phyloP scores from a whole-genome alignment of 192 early-diverging fungal species.

The Lobosporangium transversale region DNA sequence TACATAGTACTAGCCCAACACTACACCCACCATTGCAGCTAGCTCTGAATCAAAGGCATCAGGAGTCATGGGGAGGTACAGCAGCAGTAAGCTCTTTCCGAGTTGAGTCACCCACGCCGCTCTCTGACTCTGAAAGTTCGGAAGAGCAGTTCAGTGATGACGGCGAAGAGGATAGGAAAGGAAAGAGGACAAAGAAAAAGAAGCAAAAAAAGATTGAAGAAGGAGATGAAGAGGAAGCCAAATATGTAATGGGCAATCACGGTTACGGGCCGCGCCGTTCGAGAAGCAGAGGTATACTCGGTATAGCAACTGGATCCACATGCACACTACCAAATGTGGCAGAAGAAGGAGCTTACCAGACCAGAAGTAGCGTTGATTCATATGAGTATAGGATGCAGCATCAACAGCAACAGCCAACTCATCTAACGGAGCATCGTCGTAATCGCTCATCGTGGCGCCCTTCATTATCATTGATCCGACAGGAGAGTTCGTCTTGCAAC shows the following conservation, averaged over 20 bases:
- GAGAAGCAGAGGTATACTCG: neutral
- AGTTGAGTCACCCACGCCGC: constrained; percentile 24
- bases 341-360: neutral
- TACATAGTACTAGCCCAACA: constrained; percentile 4
- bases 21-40: constrained; percentile 6
- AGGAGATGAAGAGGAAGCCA: no score
- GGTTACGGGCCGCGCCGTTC: neutral
- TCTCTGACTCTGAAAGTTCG: constrained; percentile 25
- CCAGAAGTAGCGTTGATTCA: neutral
- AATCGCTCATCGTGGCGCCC: constrained; percentile 29
- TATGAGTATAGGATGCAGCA: constrained; percentile 19
- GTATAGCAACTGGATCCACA: neutral
- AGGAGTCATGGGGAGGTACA: constrained; percentile 29
- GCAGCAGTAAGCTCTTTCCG: constrained; percentile 7
- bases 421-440: constrained; percentile 11
- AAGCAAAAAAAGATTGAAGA: no score
- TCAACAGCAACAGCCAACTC: neutral
- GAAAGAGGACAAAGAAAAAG: neutral
- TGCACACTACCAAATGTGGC: neutral
- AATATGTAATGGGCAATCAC: neutral
- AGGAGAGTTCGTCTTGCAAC: constrained; percentile 29
- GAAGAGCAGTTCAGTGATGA: neutral
- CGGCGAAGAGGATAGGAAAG: neutral
- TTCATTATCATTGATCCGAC: constrained; percentile 39
- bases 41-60: constrained; percentile 12